A percentile compares a stretch with the other conserved stretches of the same genome.
These are phyloP conservation scores for Hypoxylon sp. DNA, from an alignment of 2,329 filamentous ascomycete species.

Conservation along the genomic window DNA sequence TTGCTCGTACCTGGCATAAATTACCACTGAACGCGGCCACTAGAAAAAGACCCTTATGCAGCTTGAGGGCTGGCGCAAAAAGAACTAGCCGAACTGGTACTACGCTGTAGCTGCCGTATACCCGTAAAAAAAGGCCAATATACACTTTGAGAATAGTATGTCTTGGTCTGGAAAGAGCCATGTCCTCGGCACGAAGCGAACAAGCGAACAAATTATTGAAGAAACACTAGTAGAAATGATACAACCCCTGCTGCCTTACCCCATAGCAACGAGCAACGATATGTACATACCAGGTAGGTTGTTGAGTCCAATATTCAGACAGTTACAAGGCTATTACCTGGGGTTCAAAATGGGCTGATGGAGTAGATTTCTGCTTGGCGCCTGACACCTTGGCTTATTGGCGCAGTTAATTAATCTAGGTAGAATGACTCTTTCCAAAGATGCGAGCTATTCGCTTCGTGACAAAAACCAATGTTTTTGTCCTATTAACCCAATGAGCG, in stretches of 20 bases:
- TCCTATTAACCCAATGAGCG: conserved; percentile 14
- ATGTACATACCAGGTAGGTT: too few species aligned
- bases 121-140: conserved; percentile 21
- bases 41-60: conserved; percentile 38
- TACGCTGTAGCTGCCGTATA: conserved; percentile 21
- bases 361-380: conserved; percentile 11
- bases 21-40: conserved; percentile 25
- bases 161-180: not conserved
- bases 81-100: conserved; percentile 15
- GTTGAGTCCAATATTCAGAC: not conserved
- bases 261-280: not conserved
- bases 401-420: conserved; percentile 31
- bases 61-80: conserved; percentile 17
- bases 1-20: conserved; percentile 41
- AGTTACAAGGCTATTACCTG: conserved; percentile 3
- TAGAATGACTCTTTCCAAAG: conserved; percentile 27
- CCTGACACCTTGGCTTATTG: conserved; percentile 16
- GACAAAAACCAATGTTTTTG: conserved; percentile 28
- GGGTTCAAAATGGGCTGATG: conserved; percentile 7
- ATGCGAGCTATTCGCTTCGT: conserved; percentile 16
- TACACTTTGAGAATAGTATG: not conserved
- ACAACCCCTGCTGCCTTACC: not conserved
- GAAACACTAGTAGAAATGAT: conserved; percentile 8
- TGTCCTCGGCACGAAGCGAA: not conserved
- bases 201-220: conserved; percentile 4